Percentiles rank a stretch among this genome's conserved stretches.
phyloP scores from a whole-genome alignment of 2,329 filamentous ascomycete species.

The Botrytis squamosa region DNA sequence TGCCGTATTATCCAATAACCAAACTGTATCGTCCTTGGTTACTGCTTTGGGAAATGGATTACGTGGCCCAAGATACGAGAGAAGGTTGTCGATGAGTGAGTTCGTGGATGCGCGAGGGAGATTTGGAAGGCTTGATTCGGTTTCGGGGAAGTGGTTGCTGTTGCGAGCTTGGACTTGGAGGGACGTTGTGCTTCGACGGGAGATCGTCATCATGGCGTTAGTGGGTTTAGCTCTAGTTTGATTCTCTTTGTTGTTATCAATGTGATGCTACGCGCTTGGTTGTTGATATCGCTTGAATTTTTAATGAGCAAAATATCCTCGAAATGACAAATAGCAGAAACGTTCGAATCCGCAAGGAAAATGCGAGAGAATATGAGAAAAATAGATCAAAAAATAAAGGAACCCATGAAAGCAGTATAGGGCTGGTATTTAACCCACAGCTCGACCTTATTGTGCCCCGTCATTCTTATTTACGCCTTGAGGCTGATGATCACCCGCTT shows the following conservation, averaged over 20 bases:
- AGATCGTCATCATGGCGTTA: neutral
- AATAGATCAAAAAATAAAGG: neutral
- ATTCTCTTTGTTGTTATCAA: neutral
- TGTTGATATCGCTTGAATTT: neutral
- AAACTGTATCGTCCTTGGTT: conserved; percentile 66
- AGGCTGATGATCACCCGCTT: conserved; percentile 1
- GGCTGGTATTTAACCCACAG: neutral
- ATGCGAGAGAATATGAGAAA: neutral
- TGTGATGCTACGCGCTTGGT: no score
- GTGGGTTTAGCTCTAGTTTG: neutral
- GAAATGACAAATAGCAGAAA: neutral
- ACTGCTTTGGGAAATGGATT: conserved; percentile 62
- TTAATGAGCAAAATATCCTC: neutral
- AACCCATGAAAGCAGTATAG: neutral
- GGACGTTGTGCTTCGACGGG: conserved; percentile 12
- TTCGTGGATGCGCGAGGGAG: conserved; percentile 36
- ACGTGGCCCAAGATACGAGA: conserved; percentile 50
- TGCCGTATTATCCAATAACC: conserved; percentile 89
- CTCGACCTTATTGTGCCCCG: neutral
- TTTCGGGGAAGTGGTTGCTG: conserved; percentile 24
- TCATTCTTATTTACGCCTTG: neutral
- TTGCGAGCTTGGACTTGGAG: conserved; percentile 17
- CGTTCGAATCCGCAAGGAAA: neutral
- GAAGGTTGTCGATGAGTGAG: conserved; percentile 39
- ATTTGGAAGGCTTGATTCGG: conserved; percentile 49